Evolutionary conservation across 23 red algal species (phyloP), one percentile per base, ranked within the genome.

Genomic region (Gracilaria gracilis): DNA sequence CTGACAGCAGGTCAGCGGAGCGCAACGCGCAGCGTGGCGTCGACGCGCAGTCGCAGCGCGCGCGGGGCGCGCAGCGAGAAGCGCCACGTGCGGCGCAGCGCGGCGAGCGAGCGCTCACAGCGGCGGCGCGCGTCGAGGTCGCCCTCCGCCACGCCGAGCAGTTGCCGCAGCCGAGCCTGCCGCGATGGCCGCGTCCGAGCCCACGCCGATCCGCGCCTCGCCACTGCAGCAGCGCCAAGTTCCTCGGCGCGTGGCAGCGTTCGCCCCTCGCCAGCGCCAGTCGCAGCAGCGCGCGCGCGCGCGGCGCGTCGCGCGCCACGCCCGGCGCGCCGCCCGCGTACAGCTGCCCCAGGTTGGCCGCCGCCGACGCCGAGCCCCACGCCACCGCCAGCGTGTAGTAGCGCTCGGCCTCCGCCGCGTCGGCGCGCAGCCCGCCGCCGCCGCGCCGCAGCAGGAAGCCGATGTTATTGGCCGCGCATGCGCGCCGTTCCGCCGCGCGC

Each of bases 401-500:
- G 0, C 49, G 35, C 53, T 64, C 54, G 7, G 74, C 76, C 73
- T 79, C 87, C 13, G 71, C 59, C 15, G 74, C 64, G 64, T 90
- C 72, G 24, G 12, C 13, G 15, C 0, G 42, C 61, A 90, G 21
- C 14, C 46, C 75, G 8, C 21, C 24, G 29, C 12, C 82, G 1
- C 87, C 87, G 8, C 31, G 9, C 0, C 54, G 65, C 36, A 90
- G 76, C 48, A 90, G 25, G 53, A 53, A 79, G 38, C 87, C 87
- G n/a, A 81, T 81, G 76, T 90, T 90, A 54, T 90, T 90, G 0
- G 87, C 87, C n/a, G 71, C 74, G 48, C 76, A 33, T n/a, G 87
- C 87, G 48, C 74, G 71, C 36, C 74, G 87, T 29, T 90, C 87
- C 57, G 31, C 51, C 28, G 25, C 4, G 42, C 23, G 21, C 87